Base-by-base conservation (phyloP, 2,329 filamentous ascomycete species). In the Beauveria rudraprayagi region DNA sequence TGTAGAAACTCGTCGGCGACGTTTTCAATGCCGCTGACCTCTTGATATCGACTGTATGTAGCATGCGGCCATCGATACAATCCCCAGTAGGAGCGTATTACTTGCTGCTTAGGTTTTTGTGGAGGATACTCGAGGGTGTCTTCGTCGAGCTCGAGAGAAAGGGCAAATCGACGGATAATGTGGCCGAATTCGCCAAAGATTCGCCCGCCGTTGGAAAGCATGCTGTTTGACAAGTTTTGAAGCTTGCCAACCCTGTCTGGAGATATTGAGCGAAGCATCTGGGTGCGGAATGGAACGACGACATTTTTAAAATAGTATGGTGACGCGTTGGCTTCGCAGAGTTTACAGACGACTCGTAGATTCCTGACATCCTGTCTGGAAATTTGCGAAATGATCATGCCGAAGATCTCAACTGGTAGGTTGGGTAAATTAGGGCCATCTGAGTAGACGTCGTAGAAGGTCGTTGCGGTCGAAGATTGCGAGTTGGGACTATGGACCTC, bases 101-200 rank as follows among this genome's bases (percentile, higher is more conserved):
- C 76, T 64, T 84, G 77, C 40, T 84, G 82, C 7, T 78, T 73
- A 5, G 76, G 75, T 66, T 88, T 87, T n/a, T 77, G 66, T 1
- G 82, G 83, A 8, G 85, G 83, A 26, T 75, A 72, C 14, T 75
- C 72, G 11, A 81, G 68, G 16, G 72, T 74, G 44, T 72, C 70
- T 67, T 88, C 83, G 60, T 83, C 80, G n/a, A 89, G 78, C 67
- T 90, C 87, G 63, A 90, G 84, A 26, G 84, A 85, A 68, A 91
- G 81, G 5, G 85, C 87, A 67, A 88, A 89, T 58, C 80, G 80
- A 30, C 76, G 74, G 61, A 90, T 87, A 60, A 84, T 79, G 34
- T 75, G 73, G 11, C 83, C 84, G 70, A 88, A 86, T 17, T 80
- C 78, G 65, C 83, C 72, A 65, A 88, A 87, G 37, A 88, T 80